These are phyloP conservation scores for Cryptosporidium felis DNA, from an alignment of 169 alveolate species.

Conservation along the genomic window DNA sequence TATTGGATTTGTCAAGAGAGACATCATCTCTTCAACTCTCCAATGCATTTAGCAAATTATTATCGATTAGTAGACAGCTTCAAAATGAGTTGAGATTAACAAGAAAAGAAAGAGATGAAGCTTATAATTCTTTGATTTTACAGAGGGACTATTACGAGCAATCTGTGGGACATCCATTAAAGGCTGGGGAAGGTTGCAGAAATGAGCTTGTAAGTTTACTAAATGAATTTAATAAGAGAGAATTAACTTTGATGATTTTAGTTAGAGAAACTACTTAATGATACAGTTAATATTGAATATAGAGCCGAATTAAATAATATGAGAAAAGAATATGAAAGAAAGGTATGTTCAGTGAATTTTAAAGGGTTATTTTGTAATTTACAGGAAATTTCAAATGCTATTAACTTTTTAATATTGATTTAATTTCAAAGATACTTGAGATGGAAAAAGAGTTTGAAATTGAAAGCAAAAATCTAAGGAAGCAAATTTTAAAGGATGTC, in stretches of 20 bases:
- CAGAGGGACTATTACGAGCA: slow-evolving; percentile 67
- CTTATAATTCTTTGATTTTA: slow-evolving; percentile 40
- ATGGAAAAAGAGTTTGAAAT: slow-evolving; percentile 55
- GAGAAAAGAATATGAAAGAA: slow-evolving; percentile 48
- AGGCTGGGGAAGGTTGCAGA: not conserved
- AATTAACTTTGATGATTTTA: not conserved
- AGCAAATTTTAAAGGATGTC: slow-evolving; percentile 29
- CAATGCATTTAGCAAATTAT: slow-evolving; percentile 57
- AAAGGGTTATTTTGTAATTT: not conserved
- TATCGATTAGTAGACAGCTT: slow-evolving; percentile 32
- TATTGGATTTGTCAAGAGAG: slow-evolving; percentile 36
- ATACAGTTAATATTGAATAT: slow-evolving; percentile 51
- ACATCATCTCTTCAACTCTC: slow-evolving; percentile 59
- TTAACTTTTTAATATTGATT: not conserved
- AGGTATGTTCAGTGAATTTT: slow-evolving; percentile 21
- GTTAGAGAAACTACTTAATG: slow-evolving; percentile 32
- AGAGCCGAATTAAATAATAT: slow-evolving; percentile 45
- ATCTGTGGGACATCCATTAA: slow-evolving; percentile 7
- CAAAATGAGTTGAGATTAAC: slow-evolving; percentile 37
- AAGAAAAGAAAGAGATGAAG: slow-evolving; percentile 60
- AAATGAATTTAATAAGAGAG: not conserved
- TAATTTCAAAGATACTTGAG: slow-evolving; percentile 23
- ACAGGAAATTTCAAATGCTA: not conserved
- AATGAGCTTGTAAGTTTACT: slow-evolving; percentile 31
- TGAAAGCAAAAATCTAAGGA: slow-evolving; percentile 34